Base-by-base conservation (phyloP, 2,329 filamentous ascomycete genomes). In the Cadophora malorum region DNA sequence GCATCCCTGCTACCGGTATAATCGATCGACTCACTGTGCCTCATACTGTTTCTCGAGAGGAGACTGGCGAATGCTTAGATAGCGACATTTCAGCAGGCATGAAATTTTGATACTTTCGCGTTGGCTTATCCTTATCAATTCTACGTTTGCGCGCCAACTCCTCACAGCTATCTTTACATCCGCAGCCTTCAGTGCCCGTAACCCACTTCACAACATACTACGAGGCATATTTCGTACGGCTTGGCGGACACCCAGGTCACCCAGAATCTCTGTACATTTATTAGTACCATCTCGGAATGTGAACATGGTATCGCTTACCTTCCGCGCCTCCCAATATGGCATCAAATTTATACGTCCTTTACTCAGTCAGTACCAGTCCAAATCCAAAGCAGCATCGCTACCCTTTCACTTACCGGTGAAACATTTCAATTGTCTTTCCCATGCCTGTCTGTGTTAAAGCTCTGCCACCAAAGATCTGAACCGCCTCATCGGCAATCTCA, bases 191-290 rank as follows among this genome's bases (percentile, higher is more conserved):
- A 31, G 5, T 4, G 6, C 12, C 35, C 28, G 45, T 14, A 21
- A 7, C 16, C 8, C 10, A 41, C 9, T 52, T 68, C 88, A 96
- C 78, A 96, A 78, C 85, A 92, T 93, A 31, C 91, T 88, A 82
- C 95, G 95, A 35, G 93, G 93, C 83, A 97, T 94, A 72, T 88
- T 86, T 79, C 90, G 92, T 84, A 96, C 89, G 25, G 93, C 93
- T 80, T 96, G 93, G 71, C 92, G 84, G 0, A 96, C 92, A 9
- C 92, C 93, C 64, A 96, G 79, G 80, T 96, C 93, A 5, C 86
- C 91, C 67, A 96, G 78, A 68, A 96, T 89, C 81, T 96, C 93
- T 80, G 41, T 16, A 47, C 5, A 3, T 21, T 38, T 59, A 35
- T 69, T 45, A 73, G 67, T 47, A 23, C 28, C 33, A 56, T 59